Evolutionary conservation across 306 rosid species (phyloP).

Genomic region (Trifolium dubium): DNA sequence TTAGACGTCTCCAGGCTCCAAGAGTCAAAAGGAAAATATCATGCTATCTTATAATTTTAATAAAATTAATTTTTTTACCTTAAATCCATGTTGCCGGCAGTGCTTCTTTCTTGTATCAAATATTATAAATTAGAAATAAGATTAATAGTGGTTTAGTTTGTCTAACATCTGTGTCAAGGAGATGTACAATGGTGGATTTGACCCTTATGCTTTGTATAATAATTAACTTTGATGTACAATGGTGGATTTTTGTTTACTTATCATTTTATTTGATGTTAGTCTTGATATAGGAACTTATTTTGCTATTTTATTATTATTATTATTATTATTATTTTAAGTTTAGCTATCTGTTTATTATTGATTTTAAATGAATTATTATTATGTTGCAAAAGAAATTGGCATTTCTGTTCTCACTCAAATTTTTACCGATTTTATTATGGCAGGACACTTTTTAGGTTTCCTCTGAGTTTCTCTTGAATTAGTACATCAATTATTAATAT

Average conservation of each 20-base stretch:
- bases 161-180: slow-evolving; percentile 25
- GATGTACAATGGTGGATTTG: not conserved
- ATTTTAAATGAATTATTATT: slow-evolving; percentile 1
- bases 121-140: slow-evolving; percentile 31
- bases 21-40: slow-evolving; percentile 1
- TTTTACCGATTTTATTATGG: slow-evolving; percentile 7
- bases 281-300: not conserved
- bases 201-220: slow-evolving; percentile 18
- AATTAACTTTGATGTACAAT: slow-evolving; percentile 9
- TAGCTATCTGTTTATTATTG: not conserved
- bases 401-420: slow-evolving; percentile 1
- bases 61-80: not conserved
- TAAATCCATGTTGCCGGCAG: slow-evolving; percentile 5
- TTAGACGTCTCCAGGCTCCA: not conserved
- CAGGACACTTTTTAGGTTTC: slow-evolving; percentile 6
- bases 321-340: not conserved
- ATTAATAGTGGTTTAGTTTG: slow-evolving; percentile 15
- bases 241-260: slow-evolving; percentile 31
- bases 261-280: slow-evolving; percentile 1
- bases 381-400: slow-evolving; percentile 10
- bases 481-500: slow-evolving; percentile 24
- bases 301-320: not conserved
- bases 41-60: slow-evolving; percentile 30
- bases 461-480: slow-evolving; percentile 2
- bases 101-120: slow-evolving; percentile 8